Evolutionary conservation across 139 green algal species (phyloP), one percentile per base, ranked within the genome.

Genomic region (Trebouxia sp.): DNA sequence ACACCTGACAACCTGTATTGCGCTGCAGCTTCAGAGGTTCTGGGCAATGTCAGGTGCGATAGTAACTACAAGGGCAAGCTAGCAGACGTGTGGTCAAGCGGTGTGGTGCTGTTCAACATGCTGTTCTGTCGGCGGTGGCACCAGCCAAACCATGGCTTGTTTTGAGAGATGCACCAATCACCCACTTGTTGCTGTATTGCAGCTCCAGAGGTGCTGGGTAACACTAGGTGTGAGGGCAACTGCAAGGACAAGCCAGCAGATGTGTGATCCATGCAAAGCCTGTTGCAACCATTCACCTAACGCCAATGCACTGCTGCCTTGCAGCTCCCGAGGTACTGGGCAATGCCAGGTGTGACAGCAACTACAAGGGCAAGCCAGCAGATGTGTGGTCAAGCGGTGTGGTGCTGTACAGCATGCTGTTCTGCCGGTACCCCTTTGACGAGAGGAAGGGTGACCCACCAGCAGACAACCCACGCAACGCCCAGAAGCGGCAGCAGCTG

Each of bases 341-440:
- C 11, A 87, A 87, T 47, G 53, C 75, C 28, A 42, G 72, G 41
- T 48, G 62, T 26, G 62, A 72, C 8, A 35, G 43, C 32, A 24
- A 8, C 3, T 92, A 91, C 69, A 67, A 91, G 39, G 88, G 85
- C 74, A 92, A 91, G 75, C 78, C 78, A 75, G 86, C 83, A 65
- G 85, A 90, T 82, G 53, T 90, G 12, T 90, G 87, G 87, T 85
- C 53, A n/a, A 43, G 78, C 32, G 88, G 89, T n/a, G 93, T 97
- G 32, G 93, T 92, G 74, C 88, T 97, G 37, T 97, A 94, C 83
- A 89, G 92, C 28, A 97, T 97, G 93, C 84, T 97, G 28, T 91
- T 85, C 76, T 86, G 82, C 42, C 65, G 72, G 41, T 92, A 91
- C 87, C 87, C 87, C 69, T 91, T 91, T 81, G 87, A 91, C 76